A percentile compares a stretch with the other conserved stretches of the same genome.
phyloP scores from a whole-genome alignment of 2,329 filamentous ascomycete species.

The Verticillium zaregamsianum region DNA sequence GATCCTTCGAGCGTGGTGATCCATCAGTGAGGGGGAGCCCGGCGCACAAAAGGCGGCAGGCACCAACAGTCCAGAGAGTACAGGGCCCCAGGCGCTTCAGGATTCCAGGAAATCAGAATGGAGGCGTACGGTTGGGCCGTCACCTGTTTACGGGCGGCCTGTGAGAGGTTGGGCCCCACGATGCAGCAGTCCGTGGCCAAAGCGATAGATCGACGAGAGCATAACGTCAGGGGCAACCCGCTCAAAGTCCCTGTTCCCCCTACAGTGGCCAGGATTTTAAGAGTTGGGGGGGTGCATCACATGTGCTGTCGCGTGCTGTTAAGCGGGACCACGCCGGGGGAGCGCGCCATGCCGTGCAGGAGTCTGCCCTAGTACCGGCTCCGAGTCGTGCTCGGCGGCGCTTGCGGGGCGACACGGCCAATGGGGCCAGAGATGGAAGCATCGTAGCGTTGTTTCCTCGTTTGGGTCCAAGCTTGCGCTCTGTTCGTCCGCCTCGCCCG shows the following conservation, averaged over 20 bases:
- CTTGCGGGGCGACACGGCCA: background rate
- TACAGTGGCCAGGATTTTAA: background rate
- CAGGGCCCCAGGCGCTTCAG: background rate
- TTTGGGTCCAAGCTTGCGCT: background rate
- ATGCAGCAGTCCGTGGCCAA: background rate
- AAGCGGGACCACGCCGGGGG: background rate
- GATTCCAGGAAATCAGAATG: background rate
- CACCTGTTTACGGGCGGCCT: background rate
- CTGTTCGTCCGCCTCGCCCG: background rate
- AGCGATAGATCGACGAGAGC: background rate
- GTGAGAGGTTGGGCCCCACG: background rate
- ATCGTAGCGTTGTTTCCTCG: conserved; percentile 3
- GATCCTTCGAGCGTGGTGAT: background rate
- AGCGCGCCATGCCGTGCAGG: background rate
- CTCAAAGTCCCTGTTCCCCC: background rate
- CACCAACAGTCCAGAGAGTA: background rate
- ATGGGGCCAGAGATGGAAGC: background rate
- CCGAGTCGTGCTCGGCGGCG: background rate
- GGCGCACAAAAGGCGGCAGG: background rate
- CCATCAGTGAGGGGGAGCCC: background rate
- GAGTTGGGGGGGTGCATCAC: background rate
- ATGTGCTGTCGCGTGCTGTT: background rate
- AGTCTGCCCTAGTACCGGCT: background rate
- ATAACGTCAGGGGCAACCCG: background rate
- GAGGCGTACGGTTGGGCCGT: background rate